Evolutionary conservation across 1,284 basidiomycete genomes (phyloP).

Genomic region (Puccinia novopanici): DNA sequence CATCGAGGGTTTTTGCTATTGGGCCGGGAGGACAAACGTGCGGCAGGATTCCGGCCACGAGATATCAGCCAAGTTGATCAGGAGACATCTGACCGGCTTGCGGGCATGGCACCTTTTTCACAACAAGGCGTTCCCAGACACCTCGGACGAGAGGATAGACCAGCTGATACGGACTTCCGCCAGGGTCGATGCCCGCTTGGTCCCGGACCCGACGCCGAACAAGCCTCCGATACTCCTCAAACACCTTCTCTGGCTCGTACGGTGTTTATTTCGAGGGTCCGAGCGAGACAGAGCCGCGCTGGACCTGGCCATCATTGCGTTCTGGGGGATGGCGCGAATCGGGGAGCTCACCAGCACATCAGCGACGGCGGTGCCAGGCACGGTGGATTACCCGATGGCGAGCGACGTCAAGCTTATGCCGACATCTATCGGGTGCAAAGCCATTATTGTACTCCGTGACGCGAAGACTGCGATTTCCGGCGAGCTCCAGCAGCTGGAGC

Average conservation of each 20-base stretch:
- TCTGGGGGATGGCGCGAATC: constrained; percentile 29
- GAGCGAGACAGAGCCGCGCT: background rate
- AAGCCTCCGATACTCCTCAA: background rate
- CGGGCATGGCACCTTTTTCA: constrained; percentile 17
- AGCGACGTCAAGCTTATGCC: no score
- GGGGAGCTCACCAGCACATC: background rate
- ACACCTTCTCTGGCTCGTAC: background rate
- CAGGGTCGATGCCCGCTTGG: background rate
- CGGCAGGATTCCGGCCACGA: background rate
- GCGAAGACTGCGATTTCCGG: background rate
- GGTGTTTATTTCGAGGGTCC: background rate
- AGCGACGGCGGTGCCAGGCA: background rate
- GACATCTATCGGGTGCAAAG: background rate
- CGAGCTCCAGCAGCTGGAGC: no score
- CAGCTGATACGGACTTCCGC: background rate
- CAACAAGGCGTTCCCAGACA: background rate
- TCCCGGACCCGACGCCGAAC: no score
- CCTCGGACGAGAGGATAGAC: background rate
- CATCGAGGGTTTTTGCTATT: background rate
- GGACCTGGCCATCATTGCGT: background rate
- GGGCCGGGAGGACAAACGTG: constrained; percentile 13
- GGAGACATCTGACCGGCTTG: background rate
- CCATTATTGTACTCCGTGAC: background rate
- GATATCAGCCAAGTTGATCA: background rate
- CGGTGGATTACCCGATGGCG: background rate